These are phyloP conservation scores for Plasmopara viticola DNA, from an alignment of 352 stramenopile genomes.

Conservation along the genomic window DNA sequence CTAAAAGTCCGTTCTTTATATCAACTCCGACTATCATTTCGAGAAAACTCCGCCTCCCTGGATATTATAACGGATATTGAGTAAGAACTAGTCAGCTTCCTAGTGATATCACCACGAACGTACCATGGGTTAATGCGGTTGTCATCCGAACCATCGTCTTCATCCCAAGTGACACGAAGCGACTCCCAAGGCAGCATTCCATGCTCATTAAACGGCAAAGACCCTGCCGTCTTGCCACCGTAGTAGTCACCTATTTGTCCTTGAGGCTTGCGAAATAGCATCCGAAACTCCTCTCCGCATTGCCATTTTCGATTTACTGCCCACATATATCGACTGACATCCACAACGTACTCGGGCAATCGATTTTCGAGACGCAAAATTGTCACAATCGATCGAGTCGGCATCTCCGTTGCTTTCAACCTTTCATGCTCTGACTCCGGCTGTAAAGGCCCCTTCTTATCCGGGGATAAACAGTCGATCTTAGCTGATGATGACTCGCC, in stretches of 20 bases:
- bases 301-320: constrained; percentile 51
- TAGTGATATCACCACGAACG: constrained; percentile 3
- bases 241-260: constrained; percentile 71
- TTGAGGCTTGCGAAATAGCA: constrained; percentile 70
- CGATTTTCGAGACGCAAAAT: constrained; percentile 81
- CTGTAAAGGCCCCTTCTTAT: constrained; percentile 9
- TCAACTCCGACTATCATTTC: constrained; percentile 17
- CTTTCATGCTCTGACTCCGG: constrained; percentile 2
- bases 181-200: constrained; percentile 77
- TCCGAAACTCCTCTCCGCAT: constrained; percentile 66
- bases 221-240: constrained; percentile 52
- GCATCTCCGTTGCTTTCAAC: constrained; percentile 5
- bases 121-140: constrained; percentile 83
- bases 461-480: constrained; percentile 2
- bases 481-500: constrained; percentile 14
- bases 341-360: constrained; percentile 66
- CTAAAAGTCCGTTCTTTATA: constrained; percentile 1
- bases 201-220: constrained; percentile 48
- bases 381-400: constrained; percentile 35
- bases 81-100: no score
- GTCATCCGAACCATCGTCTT: constrained; percentile 78
- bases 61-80: constrained; percentile 5
- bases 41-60: constrained; percentile 48
- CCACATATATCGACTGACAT: constrained; percentile 56
- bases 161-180: constrained; percentile 75